Evolutionary conservation across 2,329 filamentous ascomycete species (phyloP).

Genomic region (Aspergillus sp.): DNA sequence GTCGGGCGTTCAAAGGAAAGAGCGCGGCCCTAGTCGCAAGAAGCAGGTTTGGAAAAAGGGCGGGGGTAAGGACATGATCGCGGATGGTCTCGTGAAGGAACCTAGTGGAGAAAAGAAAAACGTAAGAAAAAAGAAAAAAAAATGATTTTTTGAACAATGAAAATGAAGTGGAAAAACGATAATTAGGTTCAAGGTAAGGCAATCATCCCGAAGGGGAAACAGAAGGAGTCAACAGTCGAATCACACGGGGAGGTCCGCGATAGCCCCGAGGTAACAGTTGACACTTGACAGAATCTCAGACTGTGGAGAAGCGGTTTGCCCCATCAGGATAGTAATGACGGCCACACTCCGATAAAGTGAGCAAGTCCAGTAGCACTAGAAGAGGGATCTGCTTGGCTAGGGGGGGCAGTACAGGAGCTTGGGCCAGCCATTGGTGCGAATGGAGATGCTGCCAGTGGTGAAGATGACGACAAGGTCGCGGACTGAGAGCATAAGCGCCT

Average conservation of each 20-base stretch:
- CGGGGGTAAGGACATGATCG: constrained; percentile 64
- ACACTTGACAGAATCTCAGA: constrained; percentile 7
- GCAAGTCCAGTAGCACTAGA: constrained; percentile 15
- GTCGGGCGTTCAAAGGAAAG: constrained; percentile 82
- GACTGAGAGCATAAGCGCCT: constrained; percentile 2
- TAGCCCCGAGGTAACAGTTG: background rate
- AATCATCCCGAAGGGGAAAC: constrained; percentile 1
- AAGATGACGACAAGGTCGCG: constrained; percentile 21
- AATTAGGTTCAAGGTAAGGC: background rate
- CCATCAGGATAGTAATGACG: background rate
- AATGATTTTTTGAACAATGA: constrained; percentile 4
- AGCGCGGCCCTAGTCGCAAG: constrained; percentile 69
- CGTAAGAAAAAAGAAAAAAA: constrained; percentile 12
- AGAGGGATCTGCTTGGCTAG: constrained; percentile 33
- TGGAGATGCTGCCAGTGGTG: constrained; percentile 17
- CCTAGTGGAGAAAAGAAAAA: constrained; percentile 29
- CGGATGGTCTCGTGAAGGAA: constrained; percentile 52
- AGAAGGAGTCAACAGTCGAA: background rate
- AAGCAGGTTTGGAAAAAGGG: constrained; percentile 63
- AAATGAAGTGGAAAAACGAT: constrained; percentile 13
- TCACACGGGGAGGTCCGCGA: background rate
- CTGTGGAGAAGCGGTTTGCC: constrained; percentile 23
- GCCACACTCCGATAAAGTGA: constrained; percentile 8
- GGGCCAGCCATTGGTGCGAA: constrained; percentile 30
- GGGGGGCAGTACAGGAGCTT: constrained; percentile 31